Percentiles rank a stretch among this genome's conserved stretches.
Conservation (phyloP, 768 basidiomycete species). For the Crucibulum laeve region DNA sequence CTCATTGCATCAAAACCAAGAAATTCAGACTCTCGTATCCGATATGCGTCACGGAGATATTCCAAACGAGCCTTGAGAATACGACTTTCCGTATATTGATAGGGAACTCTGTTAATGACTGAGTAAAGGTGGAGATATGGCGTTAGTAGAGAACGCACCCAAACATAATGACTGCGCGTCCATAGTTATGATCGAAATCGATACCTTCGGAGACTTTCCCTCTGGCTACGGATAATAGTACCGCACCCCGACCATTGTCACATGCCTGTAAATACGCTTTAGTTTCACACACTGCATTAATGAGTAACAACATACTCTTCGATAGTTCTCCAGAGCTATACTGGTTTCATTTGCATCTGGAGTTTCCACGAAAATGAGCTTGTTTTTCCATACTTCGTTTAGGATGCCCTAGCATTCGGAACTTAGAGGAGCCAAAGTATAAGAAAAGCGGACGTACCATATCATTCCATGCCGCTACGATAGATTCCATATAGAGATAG, state of each 20-base stretch:
- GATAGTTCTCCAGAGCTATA: conserved; percentile 95
- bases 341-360: conserved; percentile 99
- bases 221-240: conserved; percentile 93
- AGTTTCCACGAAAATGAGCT: conserved; percentile 98
- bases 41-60: conserved; percentile 96
- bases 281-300: conserved; percentile 4
- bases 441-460: conserved; percentile 57
- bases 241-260: conserved; percentile 96
- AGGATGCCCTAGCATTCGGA: conserved; percentile 73
- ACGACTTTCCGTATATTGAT: conserved; percentile 97
- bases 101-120: conserved; percentile 64
- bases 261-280: conserved; percentile 63
- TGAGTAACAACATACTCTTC: conserved; percentile 51
- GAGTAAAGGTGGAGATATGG: conserved; percentile 7
- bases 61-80: conserved; percentile 96
- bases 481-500: conserved; percentile 99
- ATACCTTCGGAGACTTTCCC: conserved; percentile 99
- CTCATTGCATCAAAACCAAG: conserved; percentile 99
- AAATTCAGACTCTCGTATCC: conserved; percentile 98
- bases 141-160: conserved; percentile 50
- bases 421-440: neutral
- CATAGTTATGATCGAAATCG: conserved; percentile 99
- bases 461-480: conserved; percentile 99
- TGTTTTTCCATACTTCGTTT: conserved; percentile 99
- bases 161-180: conserved; percentile 99